Evolutionary conservation across 179 eudicot species (phyloP).

Genomic region (Beta corolliflora): DNA sequence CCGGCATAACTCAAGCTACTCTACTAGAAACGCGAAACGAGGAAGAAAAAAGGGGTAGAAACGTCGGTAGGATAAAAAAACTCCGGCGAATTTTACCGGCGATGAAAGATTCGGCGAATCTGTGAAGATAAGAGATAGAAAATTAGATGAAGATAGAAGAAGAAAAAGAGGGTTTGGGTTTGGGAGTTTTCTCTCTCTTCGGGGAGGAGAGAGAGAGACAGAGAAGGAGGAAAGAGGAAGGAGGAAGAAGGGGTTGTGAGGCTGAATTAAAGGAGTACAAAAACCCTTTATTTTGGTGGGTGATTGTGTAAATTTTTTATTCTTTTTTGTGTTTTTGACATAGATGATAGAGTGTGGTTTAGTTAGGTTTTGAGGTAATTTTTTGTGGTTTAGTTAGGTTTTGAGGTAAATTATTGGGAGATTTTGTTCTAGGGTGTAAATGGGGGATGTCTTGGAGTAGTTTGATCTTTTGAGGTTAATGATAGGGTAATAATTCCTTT

Average conservation of each 20-base stretch:
- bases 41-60: neutral
- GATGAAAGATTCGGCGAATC: conserved; percentile 34
- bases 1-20: conserved; percentile 68
- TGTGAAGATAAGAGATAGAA: conserved; percentile 1
- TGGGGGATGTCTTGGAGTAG: no score
- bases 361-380: no score
- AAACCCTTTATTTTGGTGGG: conserved; percentile 26
- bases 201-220: conserved; percentile 22
- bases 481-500: no score
- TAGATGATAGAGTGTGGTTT: neutral
- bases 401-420: no score
- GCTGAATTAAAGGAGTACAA: conserved; percentile 4
- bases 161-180: conserved; percentile 10
- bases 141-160: conserved; percentile 2
- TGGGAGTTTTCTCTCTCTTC: conserved; percentile 36
- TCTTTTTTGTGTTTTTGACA: neutral
- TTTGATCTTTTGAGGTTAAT: no score
- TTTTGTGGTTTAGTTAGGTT: no score
- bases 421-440: no score
- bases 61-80: neutral
- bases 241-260: conserved; percentile 18
- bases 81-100: conserved; percentile 16
- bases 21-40: conserved; percentile 3
- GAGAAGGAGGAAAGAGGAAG: neutral
- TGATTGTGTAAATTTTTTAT: neutral